These are phyloP conservation scores for Grigorovia transvaalensis DNA, from an alignment of 805 yeast genomes.

Conservation along the genomic window DNA sequence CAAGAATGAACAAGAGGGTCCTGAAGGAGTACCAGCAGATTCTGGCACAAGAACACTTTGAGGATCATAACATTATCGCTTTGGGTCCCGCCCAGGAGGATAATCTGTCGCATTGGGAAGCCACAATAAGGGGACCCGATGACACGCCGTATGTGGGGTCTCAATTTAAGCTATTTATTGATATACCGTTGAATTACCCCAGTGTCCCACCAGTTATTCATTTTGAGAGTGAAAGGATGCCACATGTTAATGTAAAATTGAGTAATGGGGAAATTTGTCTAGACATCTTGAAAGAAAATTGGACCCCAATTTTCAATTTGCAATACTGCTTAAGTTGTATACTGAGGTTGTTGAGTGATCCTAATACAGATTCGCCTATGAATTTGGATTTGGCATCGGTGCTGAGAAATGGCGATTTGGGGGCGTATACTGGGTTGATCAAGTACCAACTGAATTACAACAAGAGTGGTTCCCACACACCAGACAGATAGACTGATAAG, in stretches of 20 bases:
- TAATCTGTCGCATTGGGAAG: constrained; percentile 43
- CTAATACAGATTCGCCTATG: constrained; percentile 63
- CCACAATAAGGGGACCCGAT: constrained; percentile 41
- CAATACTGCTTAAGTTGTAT: constrained; percentile 47
- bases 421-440: constrained; percentile 36
- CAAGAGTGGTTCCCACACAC: no score
- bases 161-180: constrained; percentile 40
- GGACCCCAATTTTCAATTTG: constrained; percentile 73
- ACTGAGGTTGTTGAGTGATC: constrained; percentile 45
- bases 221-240: constrained; percentile 34
- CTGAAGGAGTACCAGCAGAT: neutral
- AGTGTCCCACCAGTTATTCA: constrained; percentile 44
- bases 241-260: constrained; percentile 41
- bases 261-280: constrained; percentile 61
- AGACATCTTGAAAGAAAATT: constrained; percentile 47
- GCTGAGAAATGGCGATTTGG: constrained; percentile 37
- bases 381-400: constrained; percentile 61
- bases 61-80: neutral
- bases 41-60: neutral
- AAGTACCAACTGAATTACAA: constrained; percentile 26
- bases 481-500: no score
- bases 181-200: constrained; percentile 44
- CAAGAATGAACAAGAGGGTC: neutral
- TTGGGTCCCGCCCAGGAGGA: constrained; percentile 32
- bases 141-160: constrained; percentile 45